Percentiles rank a stretch among this genome's conserved stretches.
Conservation (phyloP, 2,329 filamentous ascomycete genomes). For the Fusarium xylarioides region DNA sequence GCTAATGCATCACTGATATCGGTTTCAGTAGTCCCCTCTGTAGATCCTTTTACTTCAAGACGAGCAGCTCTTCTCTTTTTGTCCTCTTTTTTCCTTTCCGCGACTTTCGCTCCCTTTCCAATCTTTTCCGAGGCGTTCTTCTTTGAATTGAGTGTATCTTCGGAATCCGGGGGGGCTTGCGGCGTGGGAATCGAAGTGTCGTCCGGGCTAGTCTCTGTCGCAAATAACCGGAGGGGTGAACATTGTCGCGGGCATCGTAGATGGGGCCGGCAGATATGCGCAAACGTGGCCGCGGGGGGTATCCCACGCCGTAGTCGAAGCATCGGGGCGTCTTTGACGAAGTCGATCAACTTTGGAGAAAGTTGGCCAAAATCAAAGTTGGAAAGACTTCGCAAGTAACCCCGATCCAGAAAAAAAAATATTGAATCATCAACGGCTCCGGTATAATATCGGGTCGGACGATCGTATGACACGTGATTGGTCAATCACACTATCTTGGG, state of each 20-base stretch:
- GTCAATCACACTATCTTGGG: conserved; percentile 1
- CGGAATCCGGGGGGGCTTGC: neutral
- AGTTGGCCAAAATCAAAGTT: conserved; percentile 6
- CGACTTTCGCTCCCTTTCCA: neutral
- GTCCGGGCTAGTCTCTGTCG: conserved; percentile 11
- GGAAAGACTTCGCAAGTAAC: neutral
- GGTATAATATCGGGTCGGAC: conserved; percentile 28
- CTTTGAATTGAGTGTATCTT: neutral
- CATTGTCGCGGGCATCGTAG: conserved; percentile 13
- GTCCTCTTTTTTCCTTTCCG: neutral
- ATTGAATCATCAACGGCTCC: conserved; percentile 19
- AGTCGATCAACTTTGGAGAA: conserved; percentile 4
- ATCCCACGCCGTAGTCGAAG: conserved; percentile 40
- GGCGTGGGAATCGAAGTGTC: neutral
- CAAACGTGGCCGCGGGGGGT: conserved; percentile 26
- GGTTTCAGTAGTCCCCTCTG: conserved; percentile 1
- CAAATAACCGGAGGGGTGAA: conserved; percentile 21
- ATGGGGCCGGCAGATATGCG: conserved; percentile 7
- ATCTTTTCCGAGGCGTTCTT: neutral
- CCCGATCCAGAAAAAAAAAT: conserved; percentile 25
- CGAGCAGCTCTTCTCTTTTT: neutral
- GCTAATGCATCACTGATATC: conserved; percentile 35
- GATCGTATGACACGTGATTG: conserved; percentile 28
- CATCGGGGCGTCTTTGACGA: conserved; percentile 36
- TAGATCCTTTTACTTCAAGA: neutral